phyloP scores from a whole-genome alignment of 2,329 filamentous ascomycete genomes.

The Colletotrichum sp. region DNA sequence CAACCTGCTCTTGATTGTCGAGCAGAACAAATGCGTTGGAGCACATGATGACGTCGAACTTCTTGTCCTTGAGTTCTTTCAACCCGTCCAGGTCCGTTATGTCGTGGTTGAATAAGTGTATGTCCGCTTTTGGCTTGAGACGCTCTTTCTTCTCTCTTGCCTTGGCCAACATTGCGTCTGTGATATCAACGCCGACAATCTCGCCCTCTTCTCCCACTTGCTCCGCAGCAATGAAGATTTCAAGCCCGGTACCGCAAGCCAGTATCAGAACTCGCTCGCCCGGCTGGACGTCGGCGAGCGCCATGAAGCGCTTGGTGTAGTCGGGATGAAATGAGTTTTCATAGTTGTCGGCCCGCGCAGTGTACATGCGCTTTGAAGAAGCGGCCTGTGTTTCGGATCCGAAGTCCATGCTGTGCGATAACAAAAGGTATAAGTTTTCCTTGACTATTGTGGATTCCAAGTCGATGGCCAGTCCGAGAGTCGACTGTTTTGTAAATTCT shows the following conservation, averaged over 20 bases:
- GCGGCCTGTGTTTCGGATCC: constrained; percentile 22
- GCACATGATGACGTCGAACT: constrained; percentile 37
- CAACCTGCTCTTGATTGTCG: constrained; percentile 26
- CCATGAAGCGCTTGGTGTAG: constrained; percentile 35
- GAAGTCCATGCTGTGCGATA: constrained; percentile 8
- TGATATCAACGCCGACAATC: constrained; percentile 36
- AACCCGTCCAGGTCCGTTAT: constrained; percentile 29
- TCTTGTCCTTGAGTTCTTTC: constrained; percentile 22
- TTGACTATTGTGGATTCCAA: background rate
- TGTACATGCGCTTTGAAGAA: constrained; percentile 35
- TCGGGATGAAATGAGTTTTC: constrained; percentile 38
- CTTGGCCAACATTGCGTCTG: constrained; percentile 33
- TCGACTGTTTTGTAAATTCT: background rate
- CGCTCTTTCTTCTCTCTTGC: constrained; percentile 28
- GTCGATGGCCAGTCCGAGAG: background rate
- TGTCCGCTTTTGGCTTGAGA: constrained; percentile 16
- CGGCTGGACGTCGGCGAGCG: constrained; percentile 24
- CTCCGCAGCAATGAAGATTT: constrained; percentile 32
- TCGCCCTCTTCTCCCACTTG: constrained; percentile 28
- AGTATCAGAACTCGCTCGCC: constrained; percentile 34
- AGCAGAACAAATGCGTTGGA: constrained; percentile 39
- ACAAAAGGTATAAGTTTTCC: background rate
- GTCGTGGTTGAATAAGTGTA: constrained; percentile 29
- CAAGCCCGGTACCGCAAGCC: constrained; percentile 40
- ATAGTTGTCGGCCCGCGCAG: constrained; percentile 32